phyloP scores from a whole-genome alignment of 805 yeast species.

The Wickerhamiella allomyrinae region DNA sequence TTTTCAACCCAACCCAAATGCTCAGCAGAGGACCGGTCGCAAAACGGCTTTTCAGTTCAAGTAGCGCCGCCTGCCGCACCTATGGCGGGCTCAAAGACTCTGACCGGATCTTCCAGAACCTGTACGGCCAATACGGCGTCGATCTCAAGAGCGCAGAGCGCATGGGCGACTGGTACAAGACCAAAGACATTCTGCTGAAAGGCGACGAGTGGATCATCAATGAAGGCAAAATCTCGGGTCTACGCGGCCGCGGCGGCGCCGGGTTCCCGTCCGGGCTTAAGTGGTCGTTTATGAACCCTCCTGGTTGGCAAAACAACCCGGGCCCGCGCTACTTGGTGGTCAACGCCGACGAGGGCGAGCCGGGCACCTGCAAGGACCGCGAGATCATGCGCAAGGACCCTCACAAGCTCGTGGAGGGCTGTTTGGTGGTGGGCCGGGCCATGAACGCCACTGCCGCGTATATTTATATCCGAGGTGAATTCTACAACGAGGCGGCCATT shows the following conservation, averaged over 20 bases:
- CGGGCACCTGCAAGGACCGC: slow-evolving; percentile 87
- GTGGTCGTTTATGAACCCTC: slow-evolving; percentile 92
- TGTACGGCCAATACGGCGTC: slow-evolving; percentile 60
- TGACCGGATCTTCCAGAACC: slow-evolving; percentile 78
- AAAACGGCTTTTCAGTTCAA: slow-evolving; percentile 12
- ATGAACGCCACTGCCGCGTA: slow-evolving; percentile 91
- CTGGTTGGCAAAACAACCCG: slow-evolving; percentile 80
- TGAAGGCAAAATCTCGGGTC: slow-evolving; percentile 70
- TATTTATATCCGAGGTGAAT: slow-evolving; percentile 83
- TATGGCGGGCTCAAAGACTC: slow-evolving; percentile 69
- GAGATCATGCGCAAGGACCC: slow-evolving; percentile 87
- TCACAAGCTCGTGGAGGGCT: slow-evolving; percentile 84
- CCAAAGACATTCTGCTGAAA: slow-evolving; percentile 68
- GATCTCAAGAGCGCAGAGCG: slow-evolving; percentile 60
- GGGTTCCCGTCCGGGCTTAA: slow-evolving; percentile 85
- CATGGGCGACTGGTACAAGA: slow-evolving; percentile 88
- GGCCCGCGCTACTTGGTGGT: slow-evolving; percentile 86
- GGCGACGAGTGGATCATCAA: slow-evolving; percentile 86
- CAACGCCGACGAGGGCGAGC: slow-evolving; percentile 91
- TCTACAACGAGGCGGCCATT: slow-evolving; percentile 62
- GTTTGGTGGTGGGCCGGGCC: slow-evolving; percentile 76
- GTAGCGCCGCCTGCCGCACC: slow-evolving; percentile 23
- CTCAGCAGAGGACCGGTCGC: not conserved
- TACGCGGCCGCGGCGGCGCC: slow-evolving; percentile 89
- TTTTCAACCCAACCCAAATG: not conserved